Percentiles rank a stretch among this genome's conserved stretches.
phyloP scores from a whole-genome alignment of 768 basidiomycete genomes.

The Mrakia gelida region DNA sequence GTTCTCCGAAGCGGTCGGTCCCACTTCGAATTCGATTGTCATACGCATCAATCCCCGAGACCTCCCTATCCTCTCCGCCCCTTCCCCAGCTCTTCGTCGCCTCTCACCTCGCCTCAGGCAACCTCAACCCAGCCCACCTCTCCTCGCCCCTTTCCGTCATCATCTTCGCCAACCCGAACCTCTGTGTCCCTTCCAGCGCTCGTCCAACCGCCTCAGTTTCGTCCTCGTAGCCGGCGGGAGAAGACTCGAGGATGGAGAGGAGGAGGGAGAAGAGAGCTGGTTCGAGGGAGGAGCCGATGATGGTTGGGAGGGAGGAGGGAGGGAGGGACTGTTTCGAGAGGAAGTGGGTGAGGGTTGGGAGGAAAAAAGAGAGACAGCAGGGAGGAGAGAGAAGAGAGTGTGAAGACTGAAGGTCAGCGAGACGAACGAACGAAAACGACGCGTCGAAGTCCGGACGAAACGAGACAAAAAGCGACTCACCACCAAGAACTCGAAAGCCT shows the following conservation, averaged over 20 bases:
- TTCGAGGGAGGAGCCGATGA: conserved; percentile 27
- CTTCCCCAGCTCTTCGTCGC: not conserved
- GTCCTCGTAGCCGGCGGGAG: not conserved
- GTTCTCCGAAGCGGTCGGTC: too few species aligned
- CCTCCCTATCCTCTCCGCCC: not conserved
- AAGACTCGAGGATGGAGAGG: not conserved
- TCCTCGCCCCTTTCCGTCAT: not conserved
- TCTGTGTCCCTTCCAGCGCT: not conserved
- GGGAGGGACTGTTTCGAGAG: not conserved
- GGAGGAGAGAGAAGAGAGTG: not conserved
- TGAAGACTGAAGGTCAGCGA: not conserved
- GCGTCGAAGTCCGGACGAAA: not conserved
- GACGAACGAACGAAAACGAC: not conserved
- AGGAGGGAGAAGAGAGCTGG: conserved; percentile 12
- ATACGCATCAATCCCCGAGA: too few species aligned
- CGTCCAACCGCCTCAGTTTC: not conserved
- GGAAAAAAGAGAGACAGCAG: not conserved
- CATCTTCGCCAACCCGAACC: not conserved
- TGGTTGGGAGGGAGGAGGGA: not conserved
- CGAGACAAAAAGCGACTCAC: not conserved
- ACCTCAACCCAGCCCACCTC: not conserved
- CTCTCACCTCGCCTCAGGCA: not conserved
- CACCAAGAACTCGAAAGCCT: not conserved
- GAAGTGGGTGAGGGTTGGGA: not conserved
- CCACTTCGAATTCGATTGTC: too few species aligned